Evolutionary conservation across 306 rosid genomes (phyloP), one percentile per base, ranked within the genome.

Genomic region (Dalbergia cultrata): DNA sequence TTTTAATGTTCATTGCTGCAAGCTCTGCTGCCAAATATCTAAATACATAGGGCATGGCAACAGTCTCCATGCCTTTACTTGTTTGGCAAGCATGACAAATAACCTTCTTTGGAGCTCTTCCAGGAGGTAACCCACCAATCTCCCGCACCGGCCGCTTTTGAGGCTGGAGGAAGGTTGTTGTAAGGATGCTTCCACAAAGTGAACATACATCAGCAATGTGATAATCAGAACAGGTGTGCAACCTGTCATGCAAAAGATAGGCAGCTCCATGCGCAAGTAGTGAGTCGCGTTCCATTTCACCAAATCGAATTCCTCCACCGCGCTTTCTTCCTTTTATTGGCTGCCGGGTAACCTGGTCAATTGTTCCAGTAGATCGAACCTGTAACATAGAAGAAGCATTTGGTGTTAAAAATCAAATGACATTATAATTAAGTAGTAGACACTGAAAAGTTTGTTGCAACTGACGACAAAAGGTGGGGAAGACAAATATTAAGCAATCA

Each of bases 211-310:
- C 97, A 14, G 98, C 99, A 60, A 95, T 83, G 85, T 95, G 98
- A 87, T 90, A 82, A 81, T 95, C 99, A 13, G 99, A 95, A 82
- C 98, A 90, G 7, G 97, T 90, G 73, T 95, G 99, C 62, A 93
- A 88, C 78, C 99, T 89, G 54, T 95, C 99, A 16, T 95, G 99
- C 59, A 95, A 77, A 76, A 93, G 85, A 81, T 95, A 95, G 8
- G 99, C 91, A 19, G 98, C 98, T 44, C 98, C 98, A n/a, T 95
- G 99, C 7, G 99, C 99, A 61, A 95, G 99, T 85, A 95, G 76
- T 13, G 98, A 95, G 77, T 95, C 99, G 0, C 99, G 91, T 83
- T 95, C 99, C 99, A 95, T 95, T 88, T 95, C 99, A 19, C 98
- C 99, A 41, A 95, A 95, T 58, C 99, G 96, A 34, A 95, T 80